These are phyloP conservation scores for Lactarius hatsudake DNA, from an alignment of 768 basidiomycete species.

Conservation along the genomic window DNA sequence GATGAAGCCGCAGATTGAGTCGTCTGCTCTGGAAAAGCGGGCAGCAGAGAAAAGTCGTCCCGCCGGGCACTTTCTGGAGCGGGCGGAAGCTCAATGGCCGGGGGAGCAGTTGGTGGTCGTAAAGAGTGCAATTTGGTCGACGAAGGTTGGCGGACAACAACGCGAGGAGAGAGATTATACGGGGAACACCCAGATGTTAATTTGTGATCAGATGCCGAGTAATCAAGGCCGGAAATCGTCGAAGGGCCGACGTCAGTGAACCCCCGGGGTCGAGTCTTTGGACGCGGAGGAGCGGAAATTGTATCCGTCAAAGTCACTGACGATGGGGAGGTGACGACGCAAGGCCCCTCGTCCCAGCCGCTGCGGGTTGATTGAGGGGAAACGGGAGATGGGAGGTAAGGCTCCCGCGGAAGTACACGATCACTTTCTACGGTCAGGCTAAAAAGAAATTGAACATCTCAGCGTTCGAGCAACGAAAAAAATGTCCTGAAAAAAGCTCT, in stretches of 20 bases:
- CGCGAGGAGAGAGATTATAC: slow-evolving; percentile 19
- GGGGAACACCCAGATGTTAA: not conserved
- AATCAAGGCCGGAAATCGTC: not conserved
- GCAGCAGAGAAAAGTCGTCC: slow-evolving; percentile 12
- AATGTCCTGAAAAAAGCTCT: not conserved
- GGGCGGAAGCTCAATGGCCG: slow-evolving; percentile 18
- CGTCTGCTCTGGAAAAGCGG: slow-evolving; percentile 16
- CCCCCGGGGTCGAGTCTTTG: slow-evolving; percentile 23
- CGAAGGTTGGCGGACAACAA: slow-evolving; percentile 26
- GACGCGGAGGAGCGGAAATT: not conserved
- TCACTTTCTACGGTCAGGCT: slow-evolving; percentile 26
- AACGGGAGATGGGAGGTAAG: slow-evolving; percentile 4
- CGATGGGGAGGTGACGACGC: slow-evolving; percentile 23
- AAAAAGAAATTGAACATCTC: not conserved
- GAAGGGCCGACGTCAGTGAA: slow-evolving; percentile 20
- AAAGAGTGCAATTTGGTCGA: slow-evolving; percentile 16
- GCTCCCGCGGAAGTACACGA: slow-evolving; percentile 19
- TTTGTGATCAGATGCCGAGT: slow-evolving; percentile 4
- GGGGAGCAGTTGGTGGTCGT: slow-evolving; percentile 16
- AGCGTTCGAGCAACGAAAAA: not conserved
- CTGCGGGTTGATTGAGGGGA: slow-evolving; percentile 12
- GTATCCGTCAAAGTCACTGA: slow-evolving; percentile 23
- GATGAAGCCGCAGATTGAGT: slow-evolving; percentile 21
- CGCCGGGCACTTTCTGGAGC: slow-evolving; percentile 15
- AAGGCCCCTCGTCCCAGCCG: slow-evolving; percentile 4